These are phyloP conservation scores for Pestalotiopsis sp. DNA, from an alignment of 2,329 filamentous ascomycete species.

Conservation along the genomic window DNA sequence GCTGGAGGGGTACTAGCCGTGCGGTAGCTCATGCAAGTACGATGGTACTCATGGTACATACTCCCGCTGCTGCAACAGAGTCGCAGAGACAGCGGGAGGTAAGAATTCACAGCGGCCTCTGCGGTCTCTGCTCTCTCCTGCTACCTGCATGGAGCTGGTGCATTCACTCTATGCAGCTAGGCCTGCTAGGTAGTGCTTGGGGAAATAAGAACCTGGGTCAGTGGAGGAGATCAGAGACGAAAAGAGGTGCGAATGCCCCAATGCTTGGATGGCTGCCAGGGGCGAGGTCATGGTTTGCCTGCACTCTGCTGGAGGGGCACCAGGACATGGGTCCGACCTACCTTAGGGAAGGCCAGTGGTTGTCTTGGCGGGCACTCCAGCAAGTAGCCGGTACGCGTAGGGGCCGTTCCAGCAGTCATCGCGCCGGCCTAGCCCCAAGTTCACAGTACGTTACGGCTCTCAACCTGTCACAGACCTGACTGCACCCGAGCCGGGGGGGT, in stretches of 20 bases:
- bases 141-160: neutral
- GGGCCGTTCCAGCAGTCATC: neutral
- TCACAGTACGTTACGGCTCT: neutral
- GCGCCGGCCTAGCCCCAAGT: neutral
- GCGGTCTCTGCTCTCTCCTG: neutral
- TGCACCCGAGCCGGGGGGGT: neutral
- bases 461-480: neutral
- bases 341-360: neutral
- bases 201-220: slow-evolving; percentile 11
- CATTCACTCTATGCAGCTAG: slow-evolving; percentile 4
- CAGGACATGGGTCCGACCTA: slow-evolving; percentile 5
- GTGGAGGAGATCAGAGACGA: slow-evolving; percentile 6
- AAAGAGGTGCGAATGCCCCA: slow-evolving; percentile 12
- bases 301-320: neutral
- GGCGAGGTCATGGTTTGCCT: neutral
- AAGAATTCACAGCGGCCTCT: neutral
- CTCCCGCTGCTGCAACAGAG: neutral
- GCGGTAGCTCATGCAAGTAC: neutral
- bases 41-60: neutral
- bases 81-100: neutral
- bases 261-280: slow-evolving; percentile 2
- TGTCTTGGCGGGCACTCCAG: neutral
- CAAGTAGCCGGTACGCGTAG: slow-evolving; percentile 6
- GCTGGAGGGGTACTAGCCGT: neutral
- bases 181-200: neutral